A percentile compares a stretch with the other conserved stretches of the same genome.
phyloP scores from a whole-genome alignment of 257 asterid species.

The Coffea canephora region DNA sequence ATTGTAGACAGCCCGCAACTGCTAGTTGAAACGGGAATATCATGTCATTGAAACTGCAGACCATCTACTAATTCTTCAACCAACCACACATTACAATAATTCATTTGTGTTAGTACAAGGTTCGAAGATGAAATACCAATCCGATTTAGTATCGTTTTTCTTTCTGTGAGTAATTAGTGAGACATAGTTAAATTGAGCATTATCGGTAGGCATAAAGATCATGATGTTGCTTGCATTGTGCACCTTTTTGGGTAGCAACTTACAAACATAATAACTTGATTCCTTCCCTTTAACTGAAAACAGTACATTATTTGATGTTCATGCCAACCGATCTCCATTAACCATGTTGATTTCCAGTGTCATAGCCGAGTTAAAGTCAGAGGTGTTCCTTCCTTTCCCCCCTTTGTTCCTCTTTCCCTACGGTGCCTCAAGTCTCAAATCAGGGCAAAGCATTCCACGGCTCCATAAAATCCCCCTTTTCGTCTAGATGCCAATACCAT shows the following conservation, averaged over 20 bases:
- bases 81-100: not conserved
- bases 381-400: too few species aligned
- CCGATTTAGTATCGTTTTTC: not conserved
- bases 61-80: not conserved
- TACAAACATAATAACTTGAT: not conserved
- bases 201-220: not conserved
- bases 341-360: not conserved
- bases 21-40: not conserved
- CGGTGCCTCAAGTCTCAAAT: not conserved
- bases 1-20: not conserved
- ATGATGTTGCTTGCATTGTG: too few species aligned
- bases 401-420: not conserved
- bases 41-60: not conserved
- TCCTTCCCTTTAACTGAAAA: not conserved
- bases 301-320: too few species aligned
- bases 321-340: not conserved
- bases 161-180: not conserved
- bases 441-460: not conserved
- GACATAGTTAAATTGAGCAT: not conserved
- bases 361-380: not conserved
- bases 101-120: not conserved
- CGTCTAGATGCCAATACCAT: not conserved
- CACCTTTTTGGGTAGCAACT: not conserved
- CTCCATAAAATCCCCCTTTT: not conserved
- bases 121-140: not conserved